These are phyloP conservation scores for Cladorrhinum samala DNA, from an alignment of 495 filamentous ascomycete species.

Conservation along the genomic window DNA sequence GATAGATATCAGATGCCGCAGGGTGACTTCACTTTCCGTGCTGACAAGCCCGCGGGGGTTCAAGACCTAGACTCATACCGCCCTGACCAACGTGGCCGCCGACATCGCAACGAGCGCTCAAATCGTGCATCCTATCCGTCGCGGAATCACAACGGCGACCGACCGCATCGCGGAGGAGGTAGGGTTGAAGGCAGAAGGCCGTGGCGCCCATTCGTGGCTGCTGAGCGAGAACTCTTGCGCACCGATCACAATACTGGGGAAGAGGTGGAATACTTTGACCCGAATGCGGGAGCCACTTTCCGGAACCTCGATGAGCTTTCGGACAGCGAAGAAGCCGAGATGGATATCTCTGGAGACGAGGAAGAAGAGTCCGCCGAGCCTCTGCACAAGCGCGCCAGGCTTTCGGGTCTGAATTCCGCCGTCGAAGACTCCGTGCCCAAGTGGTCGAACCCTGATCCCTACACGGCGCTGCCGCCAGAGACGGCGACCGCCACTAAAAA, in stretches of 20 bases:
- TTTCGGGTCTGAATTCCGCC: slow-evolving; percentile 23
- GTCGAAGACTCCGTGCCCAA: slow-evolving; percentile 52
- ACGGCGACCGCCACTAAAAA: slow-evolving; percentile 55
- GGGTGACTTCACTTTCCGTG: slow-evolving; percentile 41
- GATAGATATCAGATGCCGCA: slow-evolving; percentile 32
- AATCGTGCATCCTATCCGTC: not conserved
- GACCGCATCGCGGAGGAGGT: slow-evolving; percentile 1
- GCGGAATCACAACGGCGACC: too few species aligned
- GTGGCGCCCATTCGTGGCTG: slow-evolving; percentile 22
- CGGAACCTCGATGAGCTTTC: slow-evolving; percentile 54
- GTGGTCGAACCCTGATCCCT: slow-evolving; percentile 94
- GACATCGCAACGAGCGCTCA: not conserved
- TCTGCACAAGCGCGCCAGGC: slow-evolving; percentile 42
- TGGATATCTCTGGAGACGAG: slow-evolving; percentile 54
- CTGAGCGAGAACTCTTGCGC: slow-evolving; percentile 37
- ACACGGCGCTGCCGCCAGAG: slow-evolving; percentile 74
- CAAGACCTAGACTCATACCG: slow-evolving; percentile 21
- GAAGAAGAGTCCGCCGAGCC: slow-evolving; percentile 47
- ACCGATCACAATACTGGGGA: slow-evolving; percentile 25
- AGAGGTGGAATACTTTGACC: slow-evolving; percentile 33
- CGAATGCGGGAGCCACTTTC: slow-evolving; percentile 34
- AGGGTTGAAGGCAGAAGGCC: not conserved
- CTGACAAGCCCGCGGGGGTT: slow-evolving; percentile 36
- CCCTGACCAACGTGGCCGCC: slow-evolving; percentile 7
- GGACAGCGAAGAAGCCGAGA: slow-evolving; percentile 67